Conservation (phyloP, 1,284 basidiomycete genomes). For the Boletellus deceptivus region DNA sequence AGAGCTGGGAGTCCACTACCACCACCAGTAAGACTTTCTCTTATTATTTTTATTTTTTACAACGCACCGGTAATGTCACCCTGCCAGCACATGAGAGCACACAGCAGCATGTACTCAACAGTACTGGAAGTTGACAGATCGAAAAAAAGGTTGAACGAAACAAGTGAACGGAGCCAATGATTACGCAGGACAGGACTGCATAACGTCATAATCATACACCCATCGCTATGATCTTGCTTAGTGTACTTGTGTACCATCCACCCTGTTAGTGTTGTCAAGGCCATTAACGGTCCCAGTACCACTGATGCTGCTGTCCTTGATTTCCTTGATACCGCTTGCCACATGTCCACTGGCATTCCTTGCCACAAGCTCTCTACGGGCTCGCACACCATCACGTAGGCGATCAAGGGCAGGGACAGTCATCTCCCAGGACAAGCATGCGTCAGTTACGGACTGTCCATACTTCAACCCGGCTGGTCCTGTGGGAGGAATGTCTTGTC, state of each 20-base stretch:
- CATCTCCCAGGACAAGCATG: conserved; percentile 88
- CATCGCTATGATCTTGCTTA: neutral
- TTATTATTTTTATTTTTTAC: neutral
- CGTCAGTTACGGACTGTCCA: conserved; percentile 88
- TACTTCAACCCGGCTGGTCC: conserved; percentile 81
- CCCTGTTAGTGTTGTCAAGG: neutral
- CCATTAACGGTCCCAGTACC: conserved; percentile 5
- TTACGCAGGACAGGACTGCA: neutral
- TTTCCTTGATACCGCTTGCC: conserved; percentile 5
- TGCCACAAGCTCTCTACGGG: conserved; percentile 57
- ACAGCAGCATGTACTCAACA: neutral
- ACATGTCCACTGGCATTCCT: conserved; percentile 27
- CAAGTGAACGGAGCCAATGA: neutral
- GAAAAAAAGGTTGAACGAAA: neutral
- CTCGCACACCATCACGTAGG: conserved; percentile 77
- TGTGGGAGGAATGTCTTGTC: conserved; percentile 80
- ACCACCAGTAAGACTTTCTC: neutral
- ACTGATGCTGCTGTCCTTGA: conserved; percentile 10
- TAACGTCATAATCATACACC: conserved; percentile 7
- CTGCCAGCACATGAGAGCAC: neutral
- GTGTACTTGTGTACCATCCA: conserved; percentile 4
- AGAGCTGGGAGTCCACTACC: neutral
- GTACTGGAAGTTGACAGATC: conserved; percentile 1
- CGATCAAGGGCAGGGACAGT: conserved; percentile 80
- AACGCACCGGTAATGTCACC: conserved; percentile 11